These are phyloP conservation scores for Aspergillus sp. DNA, from an alignment of 2,329 filamentous ascomycete species.

Conservation along the genomic window DNA sequence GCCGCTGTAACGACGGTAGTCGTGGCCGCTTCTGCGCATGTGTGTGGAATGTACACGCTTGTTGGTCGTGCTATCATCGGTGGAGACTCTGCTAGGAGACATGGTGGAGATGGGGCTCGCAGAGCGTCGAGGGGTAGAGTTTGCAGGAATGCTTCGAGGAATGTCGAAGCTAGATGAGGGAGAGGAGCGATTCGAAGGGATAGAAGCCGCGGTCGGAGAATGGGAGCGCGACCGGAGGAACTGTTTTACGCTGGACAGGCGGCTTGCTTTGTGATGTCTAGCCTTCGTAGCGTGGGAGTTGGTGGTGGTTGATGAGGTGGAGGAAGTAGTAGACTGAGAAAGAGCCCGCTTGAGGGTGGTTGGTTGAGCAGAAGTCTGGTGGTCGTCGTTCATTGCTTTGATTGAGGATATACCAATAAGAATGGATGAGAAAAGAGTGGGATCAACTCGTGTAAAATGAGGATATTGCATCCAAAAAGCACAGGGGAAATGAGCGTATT, in stretches of 20 bases:
- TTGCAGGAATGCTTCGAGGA: slow-evolving; percentile 16
- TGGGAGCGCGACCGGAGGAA: slow-evolving; percentile 12
- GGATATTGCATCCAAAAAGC: neutral
- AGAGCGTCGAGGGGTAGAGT: slow-evolving; percentile 13
- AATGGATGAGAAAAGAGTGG: neutral
- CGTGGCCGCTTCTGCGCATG: slow-evolving; percentile 30
- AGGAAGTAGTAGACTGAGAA: slow-evolving; percentile 24
- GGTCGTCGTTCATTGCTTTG: slow-evolving; percentile 8
- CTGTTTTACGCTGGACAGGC: neutral
- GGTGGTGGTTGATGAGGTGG: slow-evolving; percentile 13
- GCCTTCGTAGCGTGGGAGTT: neutral
- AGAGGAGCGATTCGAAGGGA: slow-evolving; percentile 14
- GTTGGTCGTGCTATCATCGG: slow-evolving; percentile 18
- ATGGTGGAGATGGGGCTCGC: slow-evolving; percentile 23
- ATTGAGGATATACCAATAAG: neutral
- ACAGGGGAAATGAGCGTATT: neutral
- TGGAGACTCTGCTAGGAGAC: slow-evolving; percentile 20
- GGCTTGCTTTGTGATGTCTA: slow-evolving; percentile 14
- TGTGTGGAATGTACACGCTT: slow-evolving; percentile 23
- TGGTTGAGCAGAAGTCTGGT: neutral
- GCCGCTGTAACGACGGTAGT: slow-evolving; percentile 43
- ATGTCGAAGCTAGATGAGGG: slow-evolving; percentile 9
- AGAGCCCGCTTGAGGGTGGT: slow-evolving; percentile 13
- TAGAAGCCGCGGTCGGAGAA: slow-evolving; percentile 9
- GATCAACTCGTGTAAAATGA: neutral